These are phyloP conservation scores for Sicyos edulis DNA, from an alignment of 306 rosid species.

Conservation along the genomic window DNA sequence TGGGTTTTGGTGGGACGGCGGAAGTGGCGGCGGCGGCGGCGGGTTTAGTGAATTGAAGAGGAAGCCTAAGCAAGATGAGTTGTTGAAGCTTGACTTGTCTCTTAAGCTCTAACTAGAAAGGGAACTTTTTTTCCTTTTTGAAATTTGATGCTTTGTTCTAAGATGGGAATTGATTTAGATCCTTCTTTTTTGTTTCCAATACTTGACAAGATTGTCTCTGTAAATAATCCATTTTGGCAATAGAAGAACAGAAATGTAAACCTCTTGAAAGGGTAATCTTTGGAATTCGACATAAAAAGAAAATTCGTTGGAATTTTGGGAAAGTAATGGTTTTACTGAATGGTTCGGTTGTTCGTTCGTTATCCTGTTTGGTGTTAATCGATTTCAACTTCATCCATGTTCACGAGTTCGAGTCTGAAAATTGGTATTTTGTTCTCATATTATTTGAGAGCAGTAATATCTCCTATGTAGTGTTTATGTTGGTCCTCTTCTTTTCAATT, in stretches of 20 bases:
- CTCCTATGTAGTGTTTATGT: no score
- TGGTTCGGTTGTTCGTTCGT: no score
- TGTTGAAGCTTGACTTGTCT: constrained; percentile 84
- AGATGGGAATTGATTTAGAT: constrained; percentile 16
- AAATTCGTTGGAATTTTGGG: not conserved
- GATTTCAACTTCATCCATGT: no score
- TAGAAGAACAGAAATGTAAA: constrained; percentile 7
- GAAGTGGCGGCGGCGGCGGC: not conserved
- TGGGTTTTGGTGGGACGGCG: constrained; percentile 39
- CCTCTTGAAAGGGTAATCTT: not conserved
- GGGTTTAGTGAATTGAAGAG: constrained; percentile 32
- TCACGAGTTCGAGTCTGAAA: no score
- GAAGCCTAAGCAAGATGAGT: constrained; percentile 54
- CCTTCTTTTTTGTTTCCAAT: not conserved
- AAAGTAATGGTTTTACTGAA: no score
- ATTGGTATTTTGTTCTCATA: no score
- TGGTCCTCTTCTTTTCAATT: no score
- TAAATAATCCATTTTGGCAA: constrained; percentile 20
- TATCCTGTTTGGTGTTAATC: no score
- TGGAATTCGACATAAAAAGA: constrained; percentile 15
- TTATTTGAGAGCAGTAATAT: no score
- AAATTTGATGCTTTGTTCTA: not conserved
- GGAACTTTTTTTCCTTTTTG: constrained; percentile 22
- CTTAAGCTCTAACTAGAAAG: constrained; percentile 64
- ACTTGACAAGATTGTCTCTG: constrained; percentile 10